These are phyloP conservation scores for Trypanosoma conorhini DNA, from an alignment of 208 protist genomes.

Conservation along the genomic window DNA sequence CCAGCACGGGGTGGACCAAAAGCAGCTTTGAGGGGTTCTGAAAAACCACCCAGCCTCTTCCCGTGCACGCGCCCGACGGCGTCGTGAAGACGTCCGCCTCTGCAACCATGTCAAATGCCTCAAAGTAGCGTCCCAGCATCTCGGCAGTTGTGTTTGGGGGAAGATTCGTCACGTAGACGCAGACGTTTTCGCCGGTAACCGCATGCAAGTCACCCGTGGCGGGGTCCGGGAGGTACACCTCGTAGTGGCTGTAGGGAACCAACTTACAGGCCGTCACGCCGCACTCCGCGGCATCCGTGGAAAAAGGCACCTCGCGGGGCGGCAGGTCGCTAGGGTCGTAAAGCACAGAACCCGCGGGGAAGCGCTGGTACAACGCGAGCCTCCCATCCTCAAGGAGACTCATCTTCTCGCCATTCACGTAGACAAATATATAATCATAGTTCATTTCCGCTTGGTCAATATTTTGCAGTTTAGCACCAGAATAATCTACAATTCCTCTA, in stretches of 20 bases:
- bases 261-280: slow-evolving; percentile 70
- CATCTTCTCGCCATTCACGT: slow-evolving; percentile 69
- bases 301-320: slow-evolving; percentile 53
- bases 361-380: slow-evolving; percentile 58
- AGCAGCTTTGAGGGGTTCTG: slow-evolving; percentile 54
- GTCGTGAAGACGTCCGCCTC: slow-evolving; percentile 65
- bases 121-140: slow-evolving; percentile 79
- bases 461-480: neutral
- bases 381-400: slow-evolving; percentile 72
- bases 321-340: slow-evolving; percentile 65
- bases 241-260: slow-evolving; percentile 67
- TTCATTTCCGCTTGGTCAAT: neutral
- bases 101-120: slow-evolving; percentile 67
- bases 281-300: slow-evolving; percentile 41
- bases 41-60: slow-evolving; percentile 76
- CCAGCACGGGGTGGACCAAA: slow-evolving; percentile 52
- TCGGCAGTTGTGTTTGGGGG: slow-evolving; percentile 66
- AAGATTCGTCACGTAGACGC: slow-evolving; percentile 70
- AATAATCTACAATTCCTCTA: neutral
- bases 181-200: slow-evolving; percentile 35
- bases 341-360: slow-evolving; percentile 62
- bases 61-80: slow-evolving; percentile 45
- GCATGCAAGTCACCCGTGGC: slow-evolving; percentile 31
- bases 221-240: slow-evolving; percentile 55
- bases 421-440: slow-evolving; percentile 41